Evolutionary conservation across 305 asterid genomes (phyloP), one percentile per base, ranked within the genome.

Genomic region (Fraxinus albicans): DNA sequence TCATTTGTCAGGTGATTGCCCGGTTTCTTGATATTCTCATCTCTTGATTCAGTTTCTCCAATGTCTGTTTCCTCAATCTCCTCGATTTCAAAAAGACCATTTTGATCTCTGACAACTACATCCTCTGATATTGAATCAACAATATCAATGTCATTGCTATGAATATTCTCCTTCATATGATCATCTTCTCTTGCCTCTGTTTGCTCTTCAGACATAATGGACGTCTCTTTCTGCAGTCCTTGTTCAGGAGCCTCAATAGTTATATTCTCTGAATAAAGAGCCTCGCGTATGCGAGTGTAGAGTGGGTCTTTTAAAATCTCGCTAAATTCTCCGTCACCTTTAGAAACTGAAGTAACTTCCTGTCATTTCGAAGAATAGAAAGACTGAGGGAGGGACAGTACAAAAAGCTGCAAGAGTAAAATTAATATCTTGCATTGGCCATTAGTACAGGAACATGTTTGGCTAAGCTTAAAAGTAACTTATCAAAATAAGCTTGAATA

Each of bases 301-400:
- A 88, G 15, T 1, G 95, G 94, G 82, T 86, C 97, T 77, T 87
- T 92, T 70, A 96, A 84, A 73, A 89, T 91, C 88, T 85, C 87
- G 35, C 67, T 79, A 82, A 91, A 94, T 35, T 86, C 90, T 78
- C 33, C 82, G 76, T 84, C 92, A 12, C 97, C 99, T 79, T 86
- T 85, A 33, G 91, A 65, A 79, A 91, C 95, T 40, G 92, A 90
- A 88, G 90, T 94, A 77, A 94, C 96, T 89, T 92, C 94, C 99
- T 94, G 93, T 72, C 76, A 72, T 72, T 72, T 72, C 13, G 2
- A 72, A 72, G 76, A 72, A 33, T 1, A 5, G 27, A 34, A 72
- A 33, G 2, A 33, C 76, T 72, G 44, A 72, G 36, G 25, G 65
- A 55, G 67, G 27, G 27, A 55, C 23, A 55, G 27, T 8, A 65